phyloP scores from a whole-genome alignment of 129 eudicot genomes.

The carrot (Daucus carota) region DNA sequence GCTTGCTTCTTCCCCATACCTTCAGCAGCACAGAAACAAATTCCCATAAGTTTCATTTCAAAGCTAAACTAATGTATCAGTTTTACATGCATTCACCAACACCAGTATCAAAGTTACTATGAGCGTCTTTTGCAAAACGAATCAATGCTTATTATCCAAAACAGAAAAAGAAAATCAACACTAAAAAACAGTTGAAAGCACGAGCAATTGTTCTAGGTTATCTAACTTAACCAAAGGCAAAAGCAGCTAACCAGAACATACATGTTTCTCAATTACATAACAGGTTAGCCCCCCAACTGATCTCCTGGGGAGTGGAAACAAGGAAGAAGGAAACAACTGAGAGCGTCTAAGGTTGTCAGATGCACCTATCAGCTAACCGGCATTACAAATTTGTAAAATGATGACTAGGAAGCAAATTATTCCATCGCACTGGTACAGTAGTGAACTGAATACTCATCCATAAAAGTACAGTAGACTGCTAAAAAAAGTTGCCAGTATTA shows the following conservation, averaged over 20 bases:
- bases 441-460: background rate
- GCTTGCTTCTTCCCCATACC: conserved; percentile 40
- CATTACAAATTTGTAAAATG: no score
- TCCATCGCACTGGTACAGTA: background rate
- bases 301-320: no score
- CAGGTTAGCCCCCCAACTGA: background rate
- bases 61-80: background rate
- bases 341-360: no score
- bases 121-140: no score
- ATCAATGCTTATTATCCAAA: no score
- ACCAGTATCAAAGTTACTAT: background rate
- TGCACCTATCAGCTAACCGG: no score
- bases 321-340: no score
- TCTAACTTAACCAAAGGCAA: no score
- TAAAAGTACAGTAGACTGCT: background rate
- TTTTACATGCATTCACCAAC: background rate
- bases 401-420: background rate
- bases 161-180: no score
- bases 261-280: background rate
- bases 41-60: background rate
- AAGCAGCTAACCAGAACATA: no score
- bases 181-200: no score
- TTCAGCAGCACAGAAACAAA: conserved; percentile 22
- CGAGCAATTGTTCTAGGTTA: no score
- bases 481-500: background rate